These are phyloP conservation scores for Eragrostis tef DNA, from an alignment of 202 grass and related monocot genomes.

Conservation along the genomic window DNA sequence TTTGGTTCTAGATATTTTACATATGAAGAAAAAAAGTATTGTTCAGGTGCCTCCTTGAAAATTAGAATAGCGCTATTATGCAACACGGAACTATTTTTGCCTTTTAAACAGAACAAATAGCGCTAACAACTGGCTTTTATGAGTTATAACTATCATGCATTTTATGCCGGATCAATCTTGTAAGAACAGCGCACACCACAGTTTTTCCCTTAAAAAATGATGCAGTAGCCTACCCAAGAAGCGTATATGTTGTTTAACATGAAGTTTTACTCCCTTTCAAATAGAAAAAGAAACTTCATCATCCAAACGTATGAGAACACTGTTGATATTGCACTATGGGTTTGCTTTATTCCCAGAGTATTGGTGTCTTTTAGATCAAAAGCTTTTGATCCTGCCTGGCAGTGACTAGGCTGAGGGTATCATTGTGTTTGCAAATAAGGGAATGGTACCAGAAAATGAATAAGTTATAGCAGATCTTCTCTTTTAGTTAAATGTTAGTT, in stretches of 20 bases:
- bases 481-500: not conserved
- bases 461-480: slow-evolving; percentile 14
- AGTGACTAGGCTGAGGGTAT: not conserved
- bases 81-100: not conserved
- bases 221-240: not conserved
- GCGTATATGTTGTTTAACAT: not conserved
- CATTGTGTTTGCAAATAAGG: slow-evolving; percentile 7
- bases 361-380: not conserved
- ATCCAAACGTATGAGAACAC: not conserved
- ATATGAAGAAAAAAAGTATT: not conserved
- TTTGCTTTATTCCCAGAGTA: slow-evolving; percentile 32
- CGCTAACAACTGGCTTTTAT: not conserved
- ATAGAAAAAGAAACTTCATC: not conserved
- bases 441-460: not conserved
- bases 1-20: slow-evolving; percentile 28
- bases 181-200: not conserved
- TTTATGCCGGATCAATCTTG: not conserved
- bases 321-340: slow-evolving; percentile 8
- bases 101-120: not conserved
- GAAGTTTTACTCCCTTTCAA: not conserved
- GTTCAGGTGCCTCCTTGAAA: not conserved
- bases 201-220: not conserved
- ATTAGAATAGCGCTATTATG: slow-evolving; percentile 10
- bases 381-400: slow-evolving; percentile 8
- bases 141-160: not conserved